These are phyloP conservation scores for Ceratobasidium sp. DNA, from an alignment of 1,284 basidiomycete species.

Conservation along the genomic window DNA sequence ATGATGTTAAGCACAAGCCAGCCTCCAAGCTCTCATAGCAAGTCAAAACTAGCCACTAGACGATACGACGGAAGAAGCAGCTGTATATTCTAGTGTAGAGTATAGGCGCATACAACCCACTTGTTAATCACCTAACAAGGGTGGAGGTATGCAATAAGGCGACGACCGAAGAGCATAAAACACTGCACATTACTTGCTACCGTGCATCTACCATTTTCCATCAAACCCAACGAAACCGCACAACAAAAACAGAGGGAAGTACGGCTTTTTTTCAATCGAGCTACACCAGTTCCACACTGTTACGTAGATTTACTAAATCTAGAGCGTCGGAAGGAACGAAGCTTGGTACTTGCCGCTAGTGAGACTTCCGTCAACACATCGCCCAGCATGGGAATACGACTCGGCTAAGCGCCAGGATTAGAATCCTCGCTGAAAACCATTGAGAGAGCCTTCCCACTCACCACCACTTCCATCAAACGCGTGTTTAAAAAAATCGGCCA, in stretches of 20 bases:
- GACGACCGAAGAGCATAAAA: not conserved
- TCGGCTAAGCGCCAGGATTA: slow-evolving; percentile 10
- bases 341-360: slow-evolving; percentile 42
- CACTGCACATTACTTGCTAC: not conserved
- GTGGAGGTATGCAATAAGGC: too few species aligned
- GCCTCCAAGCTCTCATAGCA: too few species aligned
- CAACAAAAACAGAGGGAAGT: slow-evolving; percentile 81
- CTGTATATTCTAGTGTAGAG: too few species aligned
- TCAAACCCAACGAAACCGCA: slow-evolving; percentile 86
- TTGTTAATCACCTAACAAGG: too few species aligned
- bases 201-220: slow-evolving; percentile 73
- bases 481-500: slow-evolving; percentile 85
- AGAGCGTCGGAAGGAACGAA: slow-evolving; percentile 52
- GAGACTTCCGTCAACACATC: slow-evolving; percentile 66
- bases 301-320: slow-evolving; percentile 56
- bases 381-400: slow-evolving; percentile 67
- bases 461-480: slow-evolving; percentile 54
- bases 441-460: slow-evolving; percentile 17
- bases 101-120: too few species aligned
- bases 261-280: slow-evolving; percentile 82
- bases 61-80: too few species aligned
- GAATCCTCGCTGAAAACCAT: not conserved
- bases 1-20: too few species aligned
- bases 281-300: slow-evolving; percentile 88
- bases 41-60: too few species aligned